Evolutionary conservation across 331 rosid genomes (phyloP).

Genomic region (Saraca asoca): DNA sequence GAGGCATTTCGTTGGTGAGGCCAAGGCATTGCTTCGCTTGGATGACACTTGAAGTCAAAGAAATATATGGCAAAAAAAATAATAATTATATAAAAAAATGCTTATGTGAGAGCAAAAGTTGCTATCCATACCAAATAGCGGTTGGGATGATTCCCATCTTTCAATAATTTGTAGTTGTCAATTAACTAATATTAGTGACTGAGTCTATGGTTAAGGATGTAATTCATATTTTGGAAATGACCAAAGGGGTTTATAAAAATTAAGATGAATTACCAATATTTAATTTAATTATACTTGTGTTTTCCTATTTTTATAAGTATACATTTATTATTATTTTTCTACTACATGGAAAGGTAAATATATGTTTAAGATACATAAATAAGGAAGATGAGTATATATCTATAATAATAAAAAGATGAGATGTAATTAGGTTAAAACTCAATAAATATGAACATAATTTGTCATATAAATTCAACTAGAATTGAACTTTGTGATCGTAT

Average conservation of each 20-base stretch:
- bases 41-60: conserved; percentile 86
- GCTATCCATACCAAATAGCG: conserved; percentile 69
- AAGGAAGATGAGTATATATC: too few species aligned
- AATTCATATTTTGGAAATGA: conserved; percentile 23
- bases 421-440: too few species aligned
- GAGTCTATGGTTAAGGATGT: conserved; percentile 1
- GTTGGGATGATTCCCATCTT: conserved; percentile 74
- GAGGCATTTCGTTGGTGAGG: conserved; percentile 37
- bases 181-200: conserved; percentile 31
- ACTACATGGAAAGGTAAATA: too few species aligned
- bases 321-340: too few species aligned
- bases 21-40: conserved; percentile 41
- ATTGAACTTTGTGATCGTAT: conserved; percentile 12
- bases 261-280: too few species aligned
- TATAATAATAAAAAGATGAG: too few species aligned
- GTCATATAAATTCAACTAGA: not conserved
- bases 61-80: conserved; percentile 31
- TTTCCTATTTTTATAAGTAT: too few species aligned
- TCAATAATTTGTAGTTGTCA: conserved; percentile 29
- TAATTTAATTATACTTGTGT: too few species aligned
- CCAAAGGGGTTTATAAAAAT: conserved; percentile 14
- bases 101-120: conserved; percentile 43
- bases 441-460: too few species aligned
- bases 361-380: too few species aligned
- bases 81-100: not conserved